Evolutionary conservation across 768 basidiomycete species (phyloP), one percentile per base, ranked within the genome.

Genomic region (Coprinopsis sp.): DNA sequence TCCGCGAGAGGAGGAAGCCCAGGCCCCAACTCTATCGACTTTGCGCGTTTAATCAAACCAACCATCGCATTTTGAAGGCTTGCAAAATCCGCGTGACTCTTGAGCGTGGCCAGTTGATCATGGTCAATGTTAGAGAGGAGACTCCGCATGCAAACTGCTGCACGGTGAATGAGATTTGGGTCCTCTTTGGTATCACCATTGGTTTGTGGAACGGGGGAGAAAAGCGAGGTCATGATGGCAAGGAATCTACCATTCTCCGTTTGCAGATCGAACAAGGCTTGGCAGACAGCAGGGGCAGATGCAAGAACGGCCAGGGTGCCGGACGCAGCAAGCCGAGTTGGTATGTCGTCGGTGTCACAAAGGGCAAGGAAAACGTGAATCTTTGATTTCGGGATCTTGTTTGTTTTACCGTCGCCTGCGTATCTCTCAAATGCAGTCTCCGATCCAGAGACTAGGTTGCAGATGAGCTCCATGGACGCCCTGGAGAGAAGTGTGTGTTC

Each of bases 401-500:
- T 54, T 5, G 64, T 58, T 16, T 64, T 65, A 25, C 63, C 63
- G 23, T 51, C 65, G 21, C 79, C 80, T 8, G 77, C 79, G 59
- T 87, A 95, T 53, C 76, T 75, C 51, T 81, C 76, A 61, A 91
- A 95, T 4, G 85, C 79, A 4, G 72, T 71, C 36, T 92, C 87
- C 13, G 84, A 82, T 6, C 85, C 87, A 2, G 73, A 77, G 30
- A 93, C 75, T 12, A 99, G 75, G 66, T 99, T 99, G 73, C 94
- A 98, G 3, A 92, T 68, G 23, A 98, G 77, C 66, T 99, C 92
- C 44, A 82, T 84, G 2, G 94, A 82, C 2, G 96, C 95, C 49
- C 96, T 74, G 13, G 91, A 79, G 44, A 96, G 72, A 47, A 98
- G 72, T 0, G 63, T 65, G 62, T 95, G 87, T 43, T 93, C 90